Conservation (phyloP, 305 asterid species). For the Solanum chacoense region DNA sequence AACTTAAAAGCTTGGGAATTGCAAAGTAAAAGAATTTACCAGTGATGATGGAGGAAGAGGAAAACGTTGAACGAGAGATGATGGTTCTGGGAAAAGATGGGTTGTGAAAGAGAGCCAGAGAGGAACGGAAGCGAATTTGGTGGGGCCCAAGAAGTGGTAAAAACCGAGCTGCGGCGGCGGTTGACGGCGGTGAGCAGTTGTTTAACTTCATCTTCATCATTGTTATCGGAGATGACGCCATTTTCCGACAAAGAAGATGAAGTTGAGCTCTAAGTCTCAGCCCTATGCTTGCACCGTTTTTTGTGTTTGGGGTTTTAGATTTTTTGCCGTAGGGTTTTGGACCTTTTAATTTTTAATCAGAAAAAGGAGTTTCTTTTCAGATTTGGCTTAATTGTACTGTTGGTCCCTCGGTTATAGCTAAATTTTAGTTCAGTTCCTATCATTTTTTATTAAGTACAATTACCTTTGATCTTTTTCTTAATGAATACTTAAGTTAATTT, state of each 20-base stretch:
- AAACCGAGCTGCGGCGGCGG: slow-evolving; percentile 4
- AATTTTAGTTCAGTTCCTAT: neutral
- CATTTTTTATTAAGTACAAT: neutral
- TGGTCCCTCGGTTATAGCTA: neutral
- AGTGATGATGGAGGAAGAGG: slow-evolving; percentile 24
- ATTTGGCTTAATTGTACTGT: neutral
- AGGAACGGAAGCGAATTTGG: slow-evolving; percentile 24
- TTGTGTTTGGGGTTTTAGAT: neutral
- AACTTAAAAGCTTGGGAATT: neutral
- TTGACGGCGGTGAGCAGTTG: slow-evolving; percentile 12
- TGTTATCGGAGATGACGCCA: slow-evolving; percentile 37
- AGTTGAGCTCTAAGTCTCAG: slow-evolving; percentile 28
- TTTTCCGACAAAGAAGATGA: slow-evolving; percentile 19
- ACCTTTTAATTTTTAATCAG: neutral
- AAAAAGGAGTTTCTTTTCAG: neutral
- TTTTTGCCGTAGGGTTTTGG: neutral
- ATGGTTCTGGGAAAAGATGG: slow-evolving; percentile 21
- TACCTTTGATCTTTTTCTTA: neutral
- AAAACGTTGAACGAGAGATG: slow-evolving; percentile 9
- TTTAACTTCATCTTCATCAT: neutral
- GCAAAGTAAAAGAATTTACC: slow-evolving; percentile 16
- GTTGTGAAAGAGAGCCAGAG: slow-evolving; percentile 8
- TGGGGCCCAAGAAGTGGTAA: slow-evolving; percentile 8
- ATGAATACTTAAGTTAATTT: neutral
- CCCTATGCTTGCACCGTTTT: slow-evolving; percentile 40